Evolutionary conservation across 345 rosid species (phyloP), one percentile per base, ranked within the genome.

Genomic region (Eucalyptus melliodora): DNA sequence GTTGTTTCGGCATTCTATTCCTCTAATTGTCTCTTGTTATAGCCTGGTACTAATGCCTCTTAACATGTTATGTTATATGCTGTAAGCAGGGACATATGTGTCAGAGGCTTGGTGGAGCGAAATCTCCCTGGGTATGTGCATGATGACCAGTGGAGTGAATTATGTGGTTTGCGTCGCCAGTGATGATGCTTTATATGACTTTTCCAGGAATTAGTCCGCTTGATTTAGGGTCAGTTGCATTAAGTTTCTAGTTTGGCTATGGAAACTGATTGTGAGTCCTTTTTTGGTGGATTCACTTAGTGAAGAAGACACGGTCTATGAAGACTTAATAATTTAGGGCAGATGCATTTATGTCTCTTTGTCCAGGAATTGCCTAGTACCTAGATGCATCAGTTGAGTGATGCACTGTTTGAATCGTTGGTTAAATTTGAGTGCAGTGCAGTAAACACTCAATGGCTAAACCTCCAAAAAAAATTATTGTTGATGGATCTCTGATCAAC

Each of bases 61-160:
- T 17, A 82, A 49, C 53, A 50, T 23, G 13, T 87, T 14, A 42
- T 40, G 42, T 82, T 27, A 50, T 53, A 81, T 88, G 44, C 89
- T 89, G 53, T 87, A 53, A 89, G 86, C 94, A 96, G 97, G 94
- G 96, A 95, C 88, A 93, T 93, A 88, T 96, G 98, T 89, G 96
- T 96, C 89, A 92, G 88, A 93, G 96, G 96, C 89, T 92, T 96
- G 97, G 95, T 95, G 89, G 95, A 94, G 30, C 93, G 96, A 80
- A 93, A 96, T 90, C 93, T 96, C 92, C 97, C 98, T 8, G 97
- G 98, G 97, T 96, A 94, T 90, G 95, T 89, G 15, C 37, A 44
- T 86, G 23, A 47, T 23, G 85, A 44, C 21, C 37, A 15, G 44
- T 47, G 50, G 86, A 56, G 82, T 34, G 82, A 86, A 24, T 86